Evolutionary conservation across 345 rosid genomes (phyloP), one percentile per base, ranked within the genome.

Genomic region (Brassica cretica): DNA sequence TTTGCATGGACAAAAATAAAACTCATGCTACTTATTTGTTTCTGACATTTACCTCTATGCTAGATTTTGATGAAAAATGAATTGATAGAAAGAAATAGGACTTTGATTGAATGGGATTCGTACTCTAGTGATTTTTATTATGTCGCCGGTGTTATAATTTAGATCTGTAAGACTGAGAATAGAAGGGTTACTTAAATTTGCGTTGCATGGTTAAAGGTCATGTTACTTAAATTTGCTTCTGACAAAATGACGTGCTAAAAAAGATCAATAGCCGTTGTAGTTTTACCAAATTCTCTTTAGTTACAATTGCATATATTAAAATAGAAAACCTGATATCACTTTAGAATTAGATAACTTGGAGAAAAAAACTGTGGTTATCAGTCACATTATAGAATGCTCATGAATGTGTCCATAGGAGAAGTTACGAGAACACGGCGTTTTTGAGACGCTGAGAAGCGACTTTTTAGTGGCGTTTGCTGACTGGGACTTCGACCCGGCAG

Each of bases 401-500:
- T 74, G 32, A 2, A 55, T 44, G 1, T 78, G 37, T 65, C 25
- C 21, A 66, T 91, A 89, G 96, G 93, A 89, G 18, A 84, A 67
- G 15, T 80, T 92, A 60, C 78, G 79, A 11, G 81, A 89, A 4
- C 88, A 71, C 29, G 81, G 70, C 25, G 89, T 90, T 56, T 90
- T 88, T 60, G 86, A 87, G 24, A 84, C 91, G 8, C 89, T 94
- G 0, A 85, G 89, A 2, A 70, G 71, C 19, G 97, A 94, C 81
- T 87, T 89, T 41, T 73, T 88, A 80, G 86, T 72, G 1, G 82
- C 84, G 55, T 89, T 87, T 30, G 97, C 90, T 1, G 84, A 88
- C 9, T 94, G 98, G 98, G 93, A 87, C 32, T 94, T 94, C 55
- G 97, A 92, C 79, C 98, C 97, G 1, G 70, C 81, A 21, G 86